Percentiles rank a stretch among this genome's conserved stretches.
Conservation (phyloP, 495 filamentous ascomycete species). For the Aspergillus bridgeri region DNA sequence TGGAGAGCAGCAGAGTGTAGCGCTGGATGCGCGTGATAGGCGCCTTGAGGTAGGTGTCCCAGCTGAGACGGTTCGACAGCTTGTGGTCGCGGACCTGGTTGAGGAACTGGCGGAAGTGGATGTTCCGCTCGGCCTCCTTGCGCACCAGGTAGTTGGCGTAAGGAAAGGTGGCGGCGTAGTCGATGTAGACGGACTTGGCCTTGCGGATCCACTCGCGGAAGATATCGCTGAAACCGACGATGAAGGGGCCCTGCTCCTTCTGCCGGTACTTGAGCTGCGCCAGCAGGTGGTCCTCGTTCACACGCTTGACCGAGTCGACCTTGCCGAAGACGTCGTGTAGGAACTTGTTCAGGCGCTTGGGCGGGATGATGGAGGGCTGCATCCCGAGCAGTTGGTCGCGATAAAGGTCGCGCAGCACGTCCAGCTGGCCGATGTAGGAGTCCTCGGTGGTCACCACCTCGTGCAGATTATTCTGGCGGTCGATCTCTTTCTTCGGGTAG, state of each 20-base stretch:
- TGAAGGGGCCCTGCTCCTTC: slow-evolving; percentile 93
- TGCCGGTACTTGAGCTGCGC: slow-evolving; percentile 96
- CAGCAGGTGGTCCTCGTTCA: slow-evolving; percentile 91
- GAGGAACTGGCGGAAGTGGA: slow-evolving; percentile 82
- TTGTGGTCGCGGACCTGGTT: slow-evolving; percentile 74
- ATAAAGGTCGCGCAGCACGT: slow-evolving; percentile 80
- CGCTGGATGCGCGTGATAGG: slow-evolving; percentile 92
- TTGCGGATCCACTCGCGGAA: slow-evolving; percentile 99
- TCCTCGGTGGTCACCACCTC: slow-evolving; percentile 96
- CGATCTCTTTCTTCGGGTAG: slow-evolving; percentile 78
- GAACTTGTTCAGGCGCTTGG: slow-evolving; percentile 72
- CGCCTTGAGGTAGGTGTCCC: slow-evolving; percentile 90
- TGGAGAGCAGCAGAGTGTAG: slow-evolving; percentile 78
- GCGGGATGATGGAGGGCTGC: slow-evolving; percentile 77
- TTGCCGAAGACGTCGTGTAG: slow-evolving; percentile 84
- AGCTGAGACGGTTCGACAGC: slow-evolving; percentile 79
- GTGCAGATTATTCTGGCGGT: slow-evolving; percentile 91
- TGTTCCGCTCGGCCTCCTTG: slow-evolving; percentile 79
- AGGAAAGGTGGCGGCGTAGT: slow-evolving; percentile 86
- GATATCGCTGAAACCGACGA: slow-evolving; percentile 92
- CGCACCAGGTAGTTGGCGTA: slow-evolving; percentile 78
- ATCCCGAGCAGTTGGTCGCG: slow-evolving; percentile 71
- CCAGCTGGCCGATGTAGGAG: slow-evolving; percentile 79
- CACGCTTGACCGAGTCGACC: slow-evolving; percentile 81
- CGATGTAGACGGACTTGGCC: slow-evolving; percentile 82